These are phyloP conservation scores for Candida smagusa DNA, from an alignment of 1,139 yeast species.

Conservation along the genomic window DNA sequence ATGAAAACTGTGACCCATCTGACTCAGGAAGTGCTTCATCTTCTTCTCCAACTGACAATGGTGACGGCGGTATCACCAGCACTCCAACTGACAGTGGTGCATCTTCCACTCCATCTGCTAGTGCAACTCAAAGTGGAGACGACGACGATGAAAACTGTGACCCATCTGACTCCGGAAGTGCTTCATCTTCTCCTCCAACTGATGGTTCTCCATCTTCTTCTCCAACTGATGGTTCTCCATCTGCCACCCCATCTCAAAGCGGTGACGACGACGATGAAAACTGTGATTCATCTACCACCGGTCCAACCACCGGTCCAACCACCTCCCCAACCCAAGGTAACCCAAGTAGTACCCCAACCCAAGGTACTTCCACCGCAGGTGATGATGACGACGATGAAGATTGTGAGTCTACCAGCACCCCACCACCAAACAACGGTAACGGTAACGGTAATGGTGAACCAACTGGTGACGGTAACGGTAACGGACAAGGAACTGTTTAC, in stretches of 20 bases:
- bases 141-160: slow-evolving; percentile 3
- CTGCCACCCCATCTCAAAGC: neutral
- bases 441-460: neutral
- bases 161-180: slow-evolving; percentile 7
- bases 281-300: slow-evolving; percentile 1
- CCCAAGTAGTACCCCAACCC: slow-evolving; percentile 1
- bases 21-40: too few relatives aligned
- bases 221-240: neutral
- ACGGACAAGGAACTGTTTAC: too few relatives aligned
- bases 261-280: slow-evolving; percentile 3
- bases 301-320: neutral
- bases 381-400: slow-evolving; percentile 2
- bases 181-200: neutral
- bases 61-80: neutral
- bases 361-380: neutral
- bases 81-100: neutral
- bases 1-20: neutral
- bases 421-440: neutral
- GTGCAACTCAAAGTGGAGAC: neutral
- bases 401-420: neutral
- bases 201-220: slow-evolving; percentile 1
- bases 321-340: neutral
- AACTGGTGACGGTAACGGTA: neutral
- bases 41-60: neutral
- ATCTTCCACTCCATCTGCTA: neutral